phyloP scores from a whole-genome alignment of 306 rosid genomes.

The Ziziphus jujuba region DNA sequence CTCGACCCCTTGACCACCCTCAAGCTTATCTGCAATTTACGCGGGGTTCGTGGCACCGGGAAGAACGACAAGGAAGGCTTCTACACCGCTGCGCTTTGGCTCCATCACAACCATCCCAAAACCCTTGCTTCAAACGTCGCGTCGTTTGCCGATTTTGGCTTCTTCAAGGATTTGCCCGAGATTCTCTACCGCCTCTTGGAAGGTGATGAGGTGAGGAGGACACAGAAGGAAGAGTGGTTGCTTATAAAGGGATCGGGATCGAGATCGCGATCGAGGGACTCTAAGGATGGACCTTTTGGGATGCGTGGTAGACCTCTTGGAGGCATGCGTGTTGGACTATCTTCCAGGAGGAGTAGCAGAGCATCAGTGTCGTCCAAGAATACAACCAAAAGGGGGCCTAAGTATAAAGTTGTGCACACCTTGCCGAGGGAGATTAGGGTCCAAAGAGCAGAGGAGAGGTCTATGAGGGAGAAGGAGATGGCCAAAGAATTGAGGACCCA shows the following conservation, averaged over 20 bases:
- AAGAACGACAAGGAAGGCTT: slow-evolving; percentile 51
- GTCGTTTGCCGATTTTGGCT: slow-evolving; percentile 59
- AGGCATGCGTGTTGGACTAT: neutral
- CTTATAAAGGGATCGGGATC: neutral
- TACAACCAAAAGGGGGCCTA: neutral
- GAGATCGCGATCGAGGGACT: neutral
- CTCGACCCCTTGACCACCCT: slow-evolving; percentile 51
- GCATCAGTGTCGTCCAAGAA: neutral
- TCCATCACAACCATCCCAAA: slow-evolving; percentile 55
- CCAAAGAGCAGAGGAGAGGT: slow-evolving; percentile 2
- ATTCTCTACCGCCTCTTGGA: slow-evolving; percentile 60
- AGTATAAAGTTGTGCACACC: neutral
- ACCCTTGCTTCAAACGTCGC: slow-evolving; percentile 53
- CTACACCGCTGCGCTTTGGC: slow-evolving; percentile 56
- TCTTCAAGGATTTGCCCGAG: slow-evolving; percentile 73
- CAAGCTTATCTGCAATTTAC: slow-evolving; percentile 64
- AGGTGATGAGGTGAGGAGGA: slow-evolving; percentile 36
- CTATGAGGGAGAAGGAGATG: slow-evolving; percentile 28
- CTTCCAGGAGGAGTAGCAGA: neutral
- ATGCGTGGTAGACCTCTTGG: neutral
- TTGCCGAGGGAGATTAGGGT: neutral
- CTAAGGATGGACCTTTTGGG: too few species aligned
- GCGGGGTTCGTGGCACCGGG: slow-evolving; percentile 68
- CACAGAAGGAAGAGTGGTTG: slow-evolving; percentile 35
- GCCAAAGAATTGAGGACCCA: slow-evolving; percentile 41